Base-by-base conservation (phyloP, 148 eudicot genomes). In the Amaranthus palmeri region DNA sequence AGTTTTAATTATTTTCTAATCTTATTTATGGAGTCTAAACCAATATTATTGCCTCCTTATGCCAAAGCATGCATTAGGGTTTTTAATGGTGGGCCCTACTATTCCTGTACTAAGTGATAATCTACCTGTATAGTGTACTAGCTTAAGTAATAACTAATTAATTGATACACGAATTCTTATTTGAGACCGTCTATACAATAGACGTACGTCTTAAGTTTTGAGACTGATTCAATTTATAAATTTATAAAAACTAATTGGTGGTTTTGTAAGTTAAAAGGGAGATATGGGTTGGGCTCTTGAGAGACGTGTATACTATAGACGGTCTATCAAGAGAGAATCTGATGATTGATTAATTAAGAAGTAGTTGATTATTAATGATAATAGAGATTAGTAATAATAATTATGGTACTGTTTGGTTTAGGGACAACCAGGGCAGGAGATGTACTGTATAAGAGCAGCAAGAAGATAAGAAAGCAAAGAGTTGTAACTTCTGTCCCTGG, bases 11-110 rank as follows among this genome's bases (percentile, higher is more conserved):
- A 18, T 17, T 10, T 65, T 49, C 15, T 65, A 14, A 48, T 65
- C 43, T 41, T 58, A 25, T 17, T 25, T 58, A 8, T 58, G 13
- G 42, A 10, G 41, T 17, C 61, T 58, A 65, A 42, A 52, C 52
- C 61, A 66, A 8, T 65, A 74, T 56, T 54, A 66, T 66, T 55
- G 50, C 65, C 57, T 66, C 46, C 61, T 61, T 18, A 52, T 60
- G 68, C 13, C 61, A 75, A 68, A 43, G 61, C 74, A 69, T 76
- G 61, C 74, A 69, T 76, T 76, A 76, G 74, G 79, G 74, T 69
- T 76, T 46, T 3, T 54, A 63, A 70, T 63, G 79, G 79, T 69
- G 74, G 79, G 52, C 58, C 65, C 45, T 10, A 10, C 62, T 3
- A 15, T 48, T 14, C 40, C 41, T 6, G 6, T 51, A 69, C 66